Evolutionary conservation across 768 basidiomycete genomes (phyloP).

Genomic region (Xerocomellus chrysenteron): DNA sequence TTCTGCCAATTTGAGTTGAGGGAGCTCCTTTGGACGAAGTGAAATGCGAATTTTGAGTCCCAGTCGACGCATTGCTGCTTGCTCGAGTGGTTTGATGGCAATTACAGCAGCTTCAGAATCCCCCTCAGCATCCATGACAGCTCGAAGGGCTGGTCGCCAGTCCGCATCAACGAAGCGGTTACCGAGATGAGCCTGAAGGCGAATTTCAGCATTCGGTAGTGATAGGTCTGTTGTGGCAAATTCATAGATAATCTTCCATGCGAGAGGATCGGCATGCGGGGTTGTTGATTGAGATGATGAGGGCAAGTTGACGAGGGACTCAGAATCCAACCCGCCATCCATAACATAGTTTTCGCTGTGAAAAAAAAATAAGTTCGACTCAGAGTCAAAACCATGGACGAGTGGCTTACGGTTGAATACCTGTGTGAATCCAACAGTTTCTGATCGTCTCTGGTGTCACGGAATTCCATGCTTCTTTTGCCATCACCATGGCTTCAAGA

Average conservation of each 20-base stretch:
- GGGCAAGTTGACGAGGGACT: background rate
- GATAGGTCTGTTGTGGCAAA: background rate
- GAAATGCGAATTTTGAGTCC: no score
- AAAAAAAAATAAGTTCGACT: no score
- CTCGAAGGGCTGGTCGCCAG: conserved; percentile 5
- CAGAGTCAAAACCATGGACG: no score
- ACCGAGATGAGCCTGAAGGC: conserved; percentile 9
- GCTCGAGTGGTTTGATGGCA: no score
- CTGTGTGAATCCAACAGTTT: background rate
- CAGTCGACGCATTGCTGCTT: no score
- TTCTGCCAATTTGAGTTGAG: no score
- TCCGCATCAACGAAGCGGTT: background rate
- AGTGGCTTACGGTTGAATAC: background rate
- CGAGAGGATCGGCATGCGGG: background rate
- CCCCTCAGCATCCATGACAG: no score
- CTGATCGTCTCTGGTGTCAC: background rate
- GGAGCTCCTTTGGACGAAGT: no score
- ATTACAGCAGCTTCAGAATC: no score
- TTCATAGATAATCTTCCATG: background rate
- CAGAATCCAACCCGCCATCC: no score
- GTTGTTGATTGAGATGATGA: background rate
- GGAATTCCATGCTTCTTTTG: background rate
- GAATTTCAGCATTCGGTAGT: conserved; percentile 11
- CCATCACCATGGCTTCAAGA: no score
- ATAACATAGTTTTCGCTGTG: no score